Base-by-base conservation (phyloP, 2,329 filamentous ascomycete genomes). In the Hypoxylon sp. region DNA sequence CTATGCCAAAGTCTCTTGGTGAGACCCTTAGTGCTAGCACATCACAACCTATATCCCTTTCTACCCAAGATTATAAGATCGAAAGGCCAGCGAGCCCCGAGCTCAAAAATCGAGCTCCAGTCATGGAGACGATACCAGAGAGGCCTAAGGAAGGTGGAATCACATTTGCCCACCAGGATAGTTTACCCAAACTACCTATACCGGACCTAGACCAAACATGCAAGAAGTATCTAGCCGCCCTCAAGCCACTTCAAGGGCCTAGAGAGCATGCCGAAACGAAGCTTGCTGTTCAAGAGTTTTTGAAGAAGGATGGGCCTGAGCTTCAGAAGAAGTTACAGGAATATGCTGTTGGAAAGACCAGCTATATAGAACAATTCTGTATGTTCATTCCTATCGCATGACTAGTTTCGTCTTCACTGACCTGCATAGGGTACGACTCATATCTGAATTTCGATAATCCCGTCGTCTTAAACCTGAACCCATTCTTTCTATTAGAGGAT, bases 311-410 rank as follows among this genome's bases (percentile, higher is more conserved):
- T 70, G 96, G 96, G 0, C 93, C 92, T 0, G 89, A 92, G 50
- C 82, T 99, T 52, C 94, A 99, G 78, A 93, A 96, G 68, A 94
- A 92, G 80, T 82, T 98, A 63, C 96, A 94, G 83, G 90, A 91
- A 75, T 99, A 98, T 83, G 94, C 96, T 8, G 90, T 89, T 53
- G 94, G 92, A 48, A 95, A 94, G 82, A 93, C 93, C 39, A 98
- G 95, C 81, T 99, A 98, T 78, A 98, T 99, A 75, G 96, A 98
- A 79, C 96, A 99, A 76, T 99, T 99, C 75, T 99, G 95, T 97
- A 87, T 78, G 93, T 87, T 48, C 19, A 35, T 47, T 10, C 33
- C 5, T 22, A 5, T 17, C 26, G 5, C 11, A n/a, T 58, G 22
- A 11, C 11, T n/a, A 6, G 11, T 11, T 17, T 11, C 14, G 22